Evolutionary conservation across 768 basidiomycete genomes (phyloP).

Genomic region (Rhodotorula graminis): DNA sequence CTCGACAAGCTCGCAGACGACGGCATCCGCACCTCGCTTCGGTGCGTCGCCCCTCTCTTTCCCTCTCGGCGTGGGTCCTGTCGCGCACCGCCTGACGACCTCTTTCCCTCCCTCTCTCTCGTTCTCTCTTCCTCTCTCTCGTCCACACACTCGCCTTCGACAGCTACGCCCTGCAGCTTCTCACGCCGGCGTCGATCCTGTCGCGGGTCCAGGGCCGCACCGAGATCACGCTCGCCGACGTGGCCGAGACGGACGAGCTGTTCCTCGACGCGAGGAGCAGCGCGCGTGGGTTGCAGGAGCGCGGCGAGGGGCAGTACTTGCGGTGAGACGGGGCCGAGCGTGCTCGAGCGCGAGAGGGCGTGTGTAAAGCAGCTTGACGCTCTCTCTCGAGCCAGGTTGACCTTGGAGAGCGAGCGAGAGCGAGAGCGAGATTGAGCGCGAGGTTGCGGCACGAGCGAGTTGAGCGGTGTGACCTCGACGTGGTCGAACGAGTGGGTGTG

Average conservation of each 20-base stretch:
- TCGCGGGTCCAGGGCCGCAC: slow-evolving; percentile 68
- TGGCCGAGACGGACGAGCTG: slow-evolving; percentile 83
- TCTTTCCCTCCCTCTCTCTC: background rate
- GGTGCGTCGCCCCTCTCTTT: slow-evolving; percentile 19
- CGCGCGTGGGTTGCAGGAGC: slow-evolving; percentile 21
- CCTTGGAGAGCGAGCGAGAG: no score
- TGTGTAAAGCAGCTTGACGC: no score
- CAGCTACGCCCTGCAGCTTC: slow-evolving; percentile 84
- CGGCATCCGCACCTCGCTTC: slow-evolving; percentile 41
- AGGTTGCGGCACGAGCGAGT: no score
- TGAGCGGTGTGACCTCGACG: no score
- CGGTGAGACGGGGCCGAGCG: background rate
- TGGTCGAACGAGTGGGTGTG: no score
- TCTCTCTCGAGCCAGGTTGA: no score
- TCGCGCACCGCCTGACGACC: no score
- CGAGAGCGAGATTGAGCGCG: no score
- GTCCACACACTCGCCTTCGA: background rate
- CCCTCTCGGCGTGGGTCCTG: no score
- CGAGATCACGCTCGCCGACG: slow-evolving; percentile 81
- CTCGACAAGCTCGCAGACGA: slow-evolving; percentile 74
- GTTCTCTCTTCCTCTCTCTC: background rate
- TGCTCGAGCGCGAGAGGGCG: background rate
- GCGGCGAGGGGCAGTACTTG: slow-evolving; percentile 37
- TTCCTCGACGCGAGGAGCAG: slow-evolving; percentile 71
- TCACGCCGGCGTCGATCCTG: slow-evolving; percentile 85